These are phyloP conservation scores for Aureobasidium sp. DNA, from an alignment of 2,329 filamentous ascomycete species.

Conservation along the genomic window DNA sequence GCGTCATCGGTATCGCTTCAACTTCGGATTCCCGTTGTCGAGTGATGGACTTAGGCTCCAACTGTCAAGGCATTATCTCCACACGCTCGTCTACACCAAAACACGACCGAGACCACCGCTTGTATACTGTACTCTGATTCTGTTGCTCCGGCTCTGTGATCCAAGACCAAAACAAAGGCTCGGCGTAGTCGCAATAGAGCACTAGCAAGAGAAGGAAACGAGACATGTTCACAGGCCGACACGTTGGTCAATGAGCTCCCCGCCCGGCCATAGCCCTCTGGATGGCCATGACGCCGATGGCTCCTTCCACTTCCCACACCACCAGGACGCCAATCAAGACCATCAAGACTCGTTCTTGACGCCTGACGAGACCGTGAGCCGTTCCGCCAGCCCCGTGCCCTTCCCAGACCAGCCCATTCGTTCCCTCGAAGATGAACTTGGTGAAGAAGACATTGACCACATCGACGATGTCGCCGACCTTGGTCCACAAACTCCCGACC, in stretches of 20 bases:
- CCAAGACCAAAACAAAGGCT: background rate
- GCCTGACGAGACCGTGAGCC: background rate
- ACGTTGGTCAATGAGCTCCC: slow-evolving; percentile 13
- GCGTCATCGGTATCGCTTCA: background rate
- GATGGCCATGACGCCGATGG: slow-evolving; percentile 6
- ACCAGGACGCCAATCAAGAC: background rate
- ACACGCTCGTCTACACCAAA: background rate
- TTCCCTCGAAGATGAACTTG: slow-evolving; percentile 12
- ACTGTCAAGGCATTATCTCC: background rate
- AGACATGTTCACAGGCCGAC: slow-evolving; percentile 1
- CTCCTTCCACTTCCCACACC: background rate
- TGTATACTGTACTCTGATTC: background rate
- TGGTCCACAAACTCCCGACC: slow-evolving; percentile 20
- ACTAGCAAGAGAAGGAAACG: background rate
- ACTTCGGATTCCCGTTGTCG: background rate
- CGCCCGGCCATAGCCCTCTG: slow-evolving; percentile 6
- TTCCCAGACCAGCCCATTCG: background rate
- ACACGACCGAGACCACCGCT: background rate
- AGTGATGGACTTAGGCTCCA: background rate
- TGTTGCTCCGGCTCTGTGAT: background rate
- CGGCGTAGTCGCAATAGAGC: background rate
- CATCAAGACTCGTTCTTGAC: background rate
- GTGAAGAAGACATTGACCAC: slow-evolving; percentile 12
- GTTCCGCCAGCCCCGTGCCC: background rate
- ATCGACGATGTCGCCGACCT: slow-evolving; percentile 16